Evolutionary conservation across 257 asterid species (phyloP).

Genomic region (Solanum pinnatisectum): DNA sequence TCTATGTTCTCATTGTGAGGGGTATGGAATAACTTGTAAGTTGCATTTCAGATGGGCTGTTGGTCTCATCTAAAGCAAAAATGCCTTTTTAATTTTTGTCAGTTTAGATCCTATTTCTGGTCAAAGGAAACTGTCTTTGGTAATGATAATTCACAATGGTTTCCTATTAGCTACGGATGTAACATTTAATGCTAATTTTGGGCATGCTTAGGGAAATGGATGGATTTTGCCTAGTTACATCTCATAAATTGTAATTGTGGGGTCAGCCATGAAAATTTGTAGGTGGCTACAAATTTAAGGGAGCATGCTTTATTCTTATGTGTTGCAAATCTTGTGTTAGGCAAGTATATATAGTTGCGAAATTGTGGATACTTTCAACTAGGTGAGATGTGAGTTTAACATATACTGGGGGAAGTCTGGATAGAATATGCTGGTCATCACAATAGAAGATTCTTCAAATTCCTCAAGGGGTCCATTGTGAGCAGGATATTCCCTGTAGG

Average conservation of each 20-base stretch:
- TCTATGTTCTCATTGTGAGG: not conserved
- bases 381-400: not conserved
- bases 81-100: not conserved
- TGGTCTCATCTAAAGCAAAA: not conserved
- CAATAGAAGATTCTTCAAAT: not conserved
- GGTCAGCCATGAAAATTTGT: not conserved
- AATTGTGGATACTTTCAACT: not conserved
- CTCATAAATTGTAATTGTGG: not conserved
- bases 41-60: not conserved
- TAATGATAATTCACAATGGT: not conserved
- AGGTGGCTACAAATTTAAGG: not conserved
- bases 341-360: not conserved
- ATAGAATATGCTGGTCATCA: not conserved
- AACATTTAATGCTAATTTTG: not conserved
- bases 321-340: not conserved
- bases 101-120: not conserved
- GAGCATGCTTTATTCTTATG: not conserved
- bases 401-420: not conserved
- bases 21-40: not conserved
- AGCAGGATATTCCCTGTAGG: not conserved
- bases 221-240: not conserved
- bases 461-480: not conserved
- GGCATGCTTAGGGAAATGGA: not conserved
- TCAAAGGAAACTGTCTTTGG: not conserved
- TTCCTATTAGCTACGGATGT: not conserved